Conservation (phyloP, 2,329 filamentous ascomycete species). For the Pseudogymnoascus sp. region DNA sequence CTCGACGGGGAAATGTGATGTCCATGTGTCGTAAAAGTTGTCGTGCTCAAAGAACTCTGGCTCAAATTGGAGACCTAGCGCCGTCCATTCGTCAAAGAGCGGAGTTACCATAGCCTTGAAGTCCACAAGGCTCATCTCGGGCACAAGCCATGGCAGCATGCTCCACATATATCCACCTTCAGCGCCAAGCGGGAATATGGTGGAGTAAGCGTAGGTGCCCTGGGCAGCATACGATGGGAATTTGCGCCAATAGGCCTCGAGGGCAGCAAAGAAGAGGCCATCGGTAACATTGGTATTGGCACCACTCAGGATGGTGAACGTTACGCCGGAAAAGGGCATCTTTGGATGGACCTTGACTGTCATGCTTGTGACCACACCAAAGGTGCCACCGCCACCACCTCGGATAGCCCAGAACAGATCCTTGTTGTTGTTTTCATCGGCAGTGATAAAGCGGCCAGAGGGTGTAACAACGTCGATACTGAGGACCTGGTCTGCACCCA, state of each 20-base stretch:
- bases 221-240: conserved; percentile 9
- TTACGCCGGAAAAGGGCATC: conserved; percentile 26
- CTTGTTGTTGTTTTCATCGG: conserved; percentile 41
- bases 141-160: conserved; percentile 18
- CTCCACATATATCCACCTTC: conserved; percentile 15
- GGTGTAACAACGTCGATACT: conserved; percentile 47
- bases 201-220: conserved; percentile 20
- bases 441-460: conserved; percentile 37
- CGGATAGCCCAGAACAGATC: conserved; percentile 57
- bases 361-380: conserved; percentile 48
- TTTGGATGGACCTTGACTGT: conserved; percentile 44
- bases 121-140: conserved; percentile 22
- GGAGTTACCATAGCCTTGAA: conserved; percentile 25
- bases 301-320: conserved; percentile 38
- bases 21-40: conserved; percentile 25
- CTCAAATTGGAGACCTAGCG: conserved; percentile 21
- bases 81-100: conserved; percentile 26
- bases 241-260: conserved; percentile 40
- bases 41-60: conserved; percentile 5
- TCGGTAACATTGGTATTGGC: conserved; percentile 29
- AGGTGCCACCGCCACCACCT: conserved; percentile 46
- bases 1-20: conserved; percentile 30
- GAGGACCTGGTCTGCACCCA: conserved; percentile 53
- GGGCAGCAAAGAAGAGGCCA: conserved; percentile 38
- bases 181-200: conserved; percentile 29